phyloP scores from a whole-genome alignment of 352 stramenopile species.

The Aphanomyces invadans region DNA sequence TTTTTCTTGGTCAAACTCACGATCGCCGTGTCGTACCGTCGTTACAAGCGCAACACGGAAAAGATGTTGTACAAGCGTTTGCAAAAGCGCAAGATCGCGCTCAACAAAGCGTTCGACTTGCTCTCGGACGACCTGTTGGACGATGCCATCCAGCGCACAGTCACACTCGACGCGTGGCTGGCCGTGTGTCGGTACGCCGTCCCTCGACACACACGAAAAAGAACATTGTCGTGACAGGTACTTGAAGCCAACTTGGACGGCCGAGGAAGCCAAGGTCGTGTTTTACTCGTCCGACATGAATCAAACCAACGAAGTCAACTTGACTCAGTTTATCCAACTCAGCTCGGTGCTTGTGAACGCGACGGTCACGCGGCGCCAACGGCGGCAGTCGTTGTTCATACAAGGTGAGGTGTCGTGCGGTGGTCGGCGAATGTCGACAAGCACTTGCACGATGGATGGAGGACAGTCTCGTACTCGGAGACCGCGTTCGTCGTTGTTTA shows the following conservation, averaged over 20 bases:
- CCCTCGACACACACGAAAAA: no score
- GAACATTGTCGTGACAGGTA: no score
- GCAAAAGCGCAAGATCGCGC: constrained; percentile 73
- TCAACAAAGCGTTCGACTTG: constrained; percentile 72
- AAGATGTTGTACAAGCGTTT: constrained; percentile 79
- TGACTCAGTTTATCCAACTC: constrained; percentile 70
- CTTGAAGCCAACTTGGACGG: constrained; percentile 66
- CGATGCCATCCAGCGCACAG: not conserved
- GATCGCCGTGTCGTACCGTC: constrained; percentile 76
- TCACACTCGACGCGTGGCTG: constrained; percentile 70
- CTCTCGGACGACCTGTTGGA: constrained; percentile 33
- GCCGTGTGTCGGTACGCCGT: constrained; percentile 38
- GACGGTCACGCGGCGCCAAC: constrained; percentile 6
- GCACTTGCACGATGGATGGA: no score
- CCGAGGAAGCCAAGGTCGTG: constrained; percentile 59
- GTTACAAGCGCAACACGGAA: constrained; percentile 80
- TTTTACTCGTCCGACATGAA: constrained; percentile 74
- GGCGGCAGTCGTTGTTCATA: constrained; percentile 1
- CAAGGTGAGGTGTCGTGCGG: no score
- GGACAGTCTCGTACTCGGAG: no score
- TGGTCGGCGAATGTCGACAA: constrained; percentile 29
- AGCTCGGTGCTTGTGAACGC: constrained; percentile 46
- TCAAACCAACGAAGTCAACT: constrained; percentile 48
- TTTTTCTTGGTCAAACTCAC: constrained; percentile 78
- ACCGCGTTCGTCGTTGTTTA: no score